Percentiles rank a stretch among this genome's conserved stretches.
Conservation (phyloP, 768 basidiomycete genomes). For the Leucocoprinus birnbaumii region DNA sequence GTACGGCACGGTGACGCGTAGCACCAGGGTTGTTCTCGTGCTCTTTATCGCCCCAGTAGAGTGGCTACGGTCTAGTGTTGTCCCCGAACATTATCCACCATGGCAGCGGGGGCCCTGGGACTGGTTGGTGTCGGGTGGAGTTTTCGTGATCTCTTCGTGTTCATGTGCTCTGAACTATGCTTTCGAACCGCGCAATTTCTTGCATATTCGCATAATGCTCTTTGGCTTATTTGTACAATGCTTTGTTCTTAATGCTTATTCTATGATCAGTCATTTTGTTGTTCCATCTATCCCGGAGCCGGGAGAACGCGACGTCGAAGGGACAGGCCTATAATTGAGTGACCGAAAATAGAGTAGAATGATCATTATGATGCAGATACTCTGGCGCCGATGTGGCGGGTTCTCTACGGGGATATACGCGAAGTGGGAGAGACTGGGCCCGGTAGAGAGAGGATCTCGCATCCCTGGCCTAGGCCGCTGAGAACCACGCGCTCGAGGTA, state of each 20-base stretch:
- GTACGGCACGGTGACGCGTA: constrained; percentile 27
- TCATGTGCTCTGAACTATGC: constrained; percentile 5
- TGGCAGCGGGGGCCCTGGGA: neutral
- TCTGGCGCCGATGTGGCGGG: neutral
- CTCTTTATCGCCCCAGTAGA: neutral
- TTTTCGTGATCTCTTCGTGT: constrained; percentile 11
- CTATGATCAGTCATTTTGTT: neutral
- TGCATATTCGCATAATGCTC: neutral
- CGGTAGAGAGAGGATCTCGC: neutral
- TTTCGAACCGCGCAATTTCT: constrained; percentile 1
- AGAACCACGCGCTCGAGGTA: constrained; percentile 1
- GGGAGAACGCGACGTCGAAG: neutral
- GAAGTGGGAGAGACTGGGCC: neutral
- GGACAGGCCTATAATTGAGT: neutral
- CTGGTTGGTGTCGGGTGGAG: constrained; percentile 6
- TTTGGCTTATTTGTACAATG: constrained; percentile 1
- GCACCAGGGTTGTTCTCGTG: neutral
- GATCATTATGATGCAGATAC: neutral
- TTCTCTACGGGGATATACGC: constrained; percentile 1
- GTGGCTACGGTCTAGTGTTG: neutral
- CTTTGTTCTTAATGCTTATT: neutral
- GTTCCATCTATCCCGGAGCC: constrained; percentile 11
- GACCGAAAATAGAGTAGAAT: constrained; percentile 7
- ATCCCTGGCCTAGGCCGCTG: neutral
- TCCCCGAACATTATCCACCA: neutral